Evolutionary conservation across 2,329 filamentous ascomycete species (phyloP).

Genomic region (Apiospora kogelbergensis): DNA sequence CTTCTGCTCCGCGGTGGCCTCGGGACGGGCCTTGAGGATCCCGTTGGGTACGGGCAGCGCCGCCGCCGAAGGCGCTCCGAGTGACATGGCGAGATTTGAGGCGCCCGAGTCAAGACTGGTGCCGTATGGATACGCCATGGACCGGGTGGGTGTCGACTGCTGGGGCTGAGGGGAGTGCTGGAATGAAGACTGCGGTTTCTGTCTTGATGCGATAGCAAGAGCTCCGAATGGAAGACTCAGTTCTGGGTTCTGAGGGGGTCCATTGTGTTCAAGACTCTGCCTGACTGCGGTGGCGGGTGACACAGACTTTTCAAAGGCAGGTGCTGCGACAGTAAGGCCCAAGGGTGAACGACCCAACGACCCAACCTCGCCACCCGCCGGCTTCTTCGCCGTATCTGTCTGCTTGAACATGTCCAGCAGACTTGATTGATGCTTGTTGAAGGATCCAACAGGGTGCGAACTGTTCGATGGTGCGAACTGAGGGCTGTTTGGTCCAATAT

Average conservation of each 20-base stretch:
- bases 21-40: conserved; percentile 32
- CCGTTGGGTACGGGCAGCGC: conserved; percentile 26
- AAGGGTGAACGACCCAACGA: not conserved
- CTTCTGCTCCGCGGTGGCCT: conserved; percentile 42
- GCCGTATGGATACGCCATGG: conserved; percentile 7
- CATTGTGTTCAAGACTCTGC: conserved; percentile 28
- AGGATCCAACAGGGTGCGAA: conserved; percentile 20
- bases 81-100: conserved; percentile 24
- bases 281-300: conserved; percentile 28
- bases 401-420: conserved; percentile 57
- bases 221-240: conserved; percentile 40
- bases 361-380: conserved; percentile 15
- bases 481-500: conserved; percentile 7
- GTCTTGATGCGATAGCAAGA: conserved; percentile 38
- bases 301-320: conserved; percentile 12
- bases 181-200: conserved; percentile 23
- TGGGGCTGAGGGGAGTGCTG: conserved; percentile 9
- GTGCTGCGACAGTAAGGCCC: not conserved
- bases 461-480: conserved; percentile 1
- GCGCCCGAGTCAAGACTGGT: conserved; percentile 19
- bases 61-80: conserved; percentile 28
- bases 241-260: conserved; percentile 34
- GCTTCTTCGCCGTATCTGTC: conserved; percentile 23
- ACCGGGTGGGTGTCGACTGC: not conserved
- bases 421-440: conserved; percentile 46